Evolutionary conservation across 805 yeast species (phyloP), one percentile per base, ranked within the genome.

Genomic region (Tetrapisispora nanseiensis): DNA sequence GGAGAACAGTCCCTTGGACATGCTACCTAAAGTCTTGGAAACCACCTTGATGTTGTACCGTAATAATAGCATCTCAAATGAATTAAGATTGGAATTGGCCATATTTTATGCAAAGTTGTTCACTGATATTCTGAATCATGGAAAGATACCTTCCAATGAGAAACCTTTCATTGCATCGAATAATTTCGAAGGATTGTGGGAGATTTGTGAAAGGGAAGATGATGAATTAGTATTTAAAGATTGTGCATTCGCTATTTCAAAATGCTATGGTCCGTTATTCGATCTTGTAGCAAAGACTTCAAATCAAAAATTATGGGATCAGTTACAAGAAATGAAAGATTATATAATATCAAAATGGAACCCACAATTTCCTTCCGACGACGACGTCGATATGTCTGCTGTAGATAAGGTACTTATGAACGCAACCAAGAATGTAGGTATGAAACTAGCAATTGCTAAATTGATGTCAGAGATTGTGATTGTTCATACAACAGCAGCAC

Each of bases 381-480:
- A 23, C 26, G 8, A n/a, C 4, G 24, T 35, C n/a, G 20, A 24
- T 24, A n/a, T 24, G 11, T 6, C 24, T 1, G 5, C 6, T 13
- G 39, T 33, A 1, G 24, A 28, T 13, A 21, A 6, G 2, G 22
- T 40, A 18, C 16, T 40, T 19, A 16, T 23, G 18, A 35, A 28
- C 29, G 51, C 61, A 24, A 54, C 66, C 28, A 71, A 79, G 57
- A 72, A 77, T 37, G 61, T 78, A 30, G 77, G 82, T 12, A 66
- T 78, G 37, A 78, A 75, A 58, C 63, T 83, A n/a, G 80, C 89
- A 23, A 68, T 82, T n/a, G 66, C 81, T 40, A 85, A 82, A 61
- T 78, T 89, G 45, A 74, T 86, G 10, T 76, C 76, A n/a, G 71
- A 71, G 42, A 62, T 80, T 4, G 68, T 80, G 12, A 66, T 70